Base-by-base conservation (phyloP, 2,329 filamentous ascomycete genomes). In the Fusarium anthophilum region DNA sequence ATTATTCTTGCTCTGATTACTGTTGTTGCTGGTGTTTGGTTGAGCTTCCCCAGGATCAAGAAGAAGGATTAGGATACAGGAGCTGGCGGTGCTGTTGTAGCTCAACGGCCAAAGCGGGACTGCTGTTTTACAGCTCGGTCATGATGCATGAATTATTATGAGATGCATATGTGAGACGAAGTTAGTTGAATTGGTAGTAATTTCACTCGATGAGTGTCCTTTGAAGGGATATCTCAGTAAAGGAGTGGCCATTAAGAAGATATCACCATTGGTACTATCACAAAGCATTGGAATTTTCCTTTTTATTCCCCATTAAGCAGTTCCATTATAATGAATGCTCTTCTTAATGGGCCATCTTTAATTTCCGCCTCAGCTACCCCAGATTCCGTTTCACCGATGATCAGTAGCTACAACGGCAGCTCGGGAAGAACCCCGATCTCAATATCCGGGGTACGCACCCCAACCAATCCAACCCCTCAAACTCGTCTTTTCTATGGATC, bases 1-100 rank as follows among this genome's bases (percentile, higher is more conserved):
- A 83, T 89, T 24, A 80, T 88, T 13, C 69, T 89, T 43, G 83
- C 82, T 0, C 69, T 88, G 13, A 80, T 88, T 37, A 78, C 67
- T 5, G 79, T 84, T 1, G 75, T 84, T 8, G 58, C 77, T 0
- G 53, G 73, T 11, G 79, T 83, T 12, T 84, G 83, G 83, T 63
- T 83, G 2, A 77, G 77, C 15, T 84, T 84, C 43, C 83, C 83
- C 0, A 74, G 80, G 2, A 78, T 83, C 13, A 67, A 81, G 63
- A 83, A 83, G 74, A 76, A 68, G 44, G 79, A 82, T 45, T 76
- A 35, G 3, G 17, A 24, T 0, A 15, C 2, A 3, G 4, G 2
- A 51, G 11, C 28, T 5, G 28, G 15, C 2, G 8, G 24, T 0
- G 5, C 15, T 14, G 15, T 18, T 15, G 14, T 5, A 12, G 20